Percentiles rank a stretch among this genome's conserved stretches.
phyloP scores from a whole-genome alignment of 2,329 filamentous ascomycete genomes.

The Monilinia polystroma region DNA sequence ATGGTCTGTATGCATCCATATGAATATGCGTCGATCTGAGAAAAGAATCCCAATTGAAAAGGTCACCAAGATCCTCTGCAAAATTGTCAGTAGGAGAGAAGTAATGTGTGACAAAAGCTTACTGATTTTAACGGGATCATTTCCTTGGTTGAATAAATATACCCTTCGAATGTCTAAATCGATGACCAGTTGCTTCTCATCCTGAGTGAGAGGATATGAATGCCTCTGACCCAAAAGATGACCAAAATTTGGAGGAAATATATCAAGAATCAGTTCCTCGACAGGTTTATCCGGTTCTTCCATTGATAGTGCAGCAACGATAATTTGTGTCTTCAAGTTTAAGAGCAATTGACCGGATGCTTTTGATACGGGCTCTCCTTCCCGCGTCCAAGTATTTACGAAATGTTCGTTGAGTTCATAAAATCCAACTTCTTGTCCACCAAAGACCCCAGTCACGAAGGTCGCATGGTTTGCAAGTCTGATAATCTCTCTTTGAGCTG shows the following conservation, averaged over 20 bases:
- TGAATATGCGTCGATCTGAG: constrained; percentile 57
- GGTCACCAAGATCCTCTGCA: constrained; percentile 19
- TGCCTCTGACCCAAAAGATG: constrained; percentile 54
- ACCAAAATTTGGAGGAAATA: constrained; percentile 59
- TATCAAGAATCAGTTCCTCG: constrained; percentile 56
- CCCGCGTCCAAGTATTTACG: constrained; percentile 61
- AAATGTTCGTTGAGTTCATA: constrained; percentile 63
- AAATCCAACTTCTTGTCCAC: constrained; percentile 63
- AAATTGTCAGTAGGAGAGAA: not conserved
- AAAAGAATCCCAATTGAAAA: constrained; percentile 63
- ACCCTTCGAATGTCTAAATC: constrained; percentile 54
- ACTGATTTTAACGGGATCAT: constrained; percentile 44
- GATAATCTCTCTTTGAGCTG: constrained; percentile 56
- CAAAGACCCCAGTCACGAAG: constrained; percentile 62
- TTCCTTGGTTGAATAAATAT: constrained; percentile 55
- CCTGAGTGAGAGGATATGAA: constrained; percentile 54
- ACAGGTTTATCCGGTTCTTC: constrained; percentile 49
- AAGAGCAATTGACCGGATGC: constrained; percentile 60
- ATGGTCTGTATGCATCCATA: constrained; percentile 57
- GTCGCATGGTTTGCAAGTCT: constrained; percentile 64
- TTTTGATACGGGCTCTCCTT: constrained; percentile 56
- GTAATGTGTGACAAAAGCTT: constrained; percentile 36
- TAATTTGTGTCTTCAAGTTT: constrained; percentile 66
- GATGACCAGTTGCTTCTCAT: constrained; percentile 59
- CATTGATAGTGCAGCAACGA: constrained; percentile 59